Percentiles rank a stretch among this genome's conserved stretches.
Evolutionary conservation across 495 filamentous ascomycete genomes (phyloP).

Genomic region (Hyaloscypha finlandica): DNA sequence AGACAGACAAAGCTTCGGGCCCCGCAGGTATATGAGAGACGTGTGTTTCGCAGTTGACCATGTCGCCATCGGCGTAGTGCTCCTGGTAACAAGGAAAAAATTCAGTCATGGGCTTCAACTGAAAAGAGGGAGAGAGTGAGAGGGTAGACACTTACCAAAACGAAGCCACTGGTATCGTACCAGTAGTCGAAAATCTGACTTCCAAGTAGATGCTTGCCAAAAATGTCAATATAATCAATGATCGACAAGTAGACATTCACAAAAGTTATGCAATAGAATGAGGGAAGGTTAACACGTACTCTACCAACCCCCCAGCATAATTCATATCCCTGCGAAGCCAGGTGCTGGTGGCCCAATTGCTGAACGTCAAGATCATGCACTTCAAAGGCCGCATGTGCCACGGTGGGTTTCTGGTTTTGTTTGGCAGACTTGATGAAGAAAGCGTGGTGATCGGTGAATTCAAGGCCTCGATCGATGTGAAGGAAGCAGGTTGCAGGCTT

Average conservation of each 20-base stretch:
- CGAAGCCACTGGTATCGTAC: not conserved
- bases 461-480: not conserved
- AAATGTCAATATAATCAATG: not conserved
- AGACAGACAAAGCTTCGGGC: not conserved
- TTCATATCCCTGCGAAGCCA: not conserved
- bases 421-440: not conserved
- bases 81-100: not conserved
- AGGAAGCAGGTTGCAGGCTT: constrained; percentile 3
- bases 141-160: not conserved
- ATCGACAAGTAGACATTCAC: not conserved
- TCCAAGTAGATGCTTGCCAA: not conserved
- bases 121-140: too few relatives aligned
- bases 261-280: too few relatives aligned
- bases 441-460: constrained; percentile 4
- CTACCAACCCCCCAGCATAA: constrained; percentile 1
- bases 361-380: constrained; percentile 3
- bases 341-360: not conserved
- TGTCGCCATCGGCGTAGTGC: constrained; percentile 3
- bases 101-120: too few relatives aligned
- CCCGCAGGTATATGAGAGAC: not conserved
- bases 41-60: not conserved
- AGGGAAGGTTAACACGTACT: not conserved
- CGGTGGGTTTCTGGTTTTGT: not conserved
- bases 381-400: constrained; percentile 3
- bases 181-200: constrained; percentile 6